These are phyloP conservation scores for Boletus vermiculosoides DNA, from an alignment of 768 basidiomycete species.

Conservation along the genomic window DNA sequence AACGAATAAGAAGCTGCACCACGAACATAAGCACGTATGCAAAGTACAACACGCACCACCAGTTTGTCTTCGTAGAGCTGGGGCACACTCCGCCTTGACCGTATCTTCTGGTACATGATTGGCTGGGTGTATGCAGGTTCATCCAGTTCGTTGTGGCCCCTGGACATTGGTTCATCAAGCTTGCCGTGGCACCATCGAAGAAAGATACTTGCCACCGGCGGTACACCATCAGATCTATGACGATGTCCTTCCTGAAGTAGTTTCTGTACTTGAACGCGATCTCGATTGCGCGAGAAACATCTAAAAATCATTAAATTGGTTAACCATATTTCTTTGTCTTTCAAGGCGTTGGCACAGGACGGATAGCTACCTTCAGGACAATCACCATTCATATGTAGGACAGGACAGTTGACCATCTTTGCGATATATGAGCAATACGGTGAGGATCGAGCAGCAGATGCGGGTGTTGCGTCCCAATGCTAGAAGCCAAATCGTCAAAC, in stretches of 20 bases:
- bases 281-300: constrained; percentile 43
- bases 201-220: constrained; percentile 60
- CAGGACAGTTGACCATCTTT: no score
- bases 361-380: no score
- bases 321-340: no score
- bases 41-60: constrained; percentile 45
- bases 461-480: no score
- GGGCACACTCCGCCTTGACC: constrained; percentile 72
- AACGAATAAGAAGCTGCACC: background rate
- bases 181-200: background rate
- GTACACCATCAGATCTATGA: constrained; percentile 87
- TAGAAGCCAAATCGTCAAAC: no score
- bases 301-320: constrained; percentile 33
- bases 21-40: background rate
- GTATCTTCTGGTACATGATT: constrained; percentile 88
- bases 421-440: no score
- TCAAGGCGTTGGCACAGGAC: no score
- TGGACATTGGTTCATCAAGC: constrained; percentile 21
- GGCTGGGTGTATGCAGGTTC: constrained; percentile 86
- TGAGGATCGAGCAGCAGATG: no score
- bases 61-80: constrained; percentile 79
- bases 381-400: no score
- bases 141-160: constrained; percentile 90
- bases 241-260: constrained; percentile 50
- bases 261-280: no score